Evolutionary conservation across 805 yeast species (phyloP), one percentile per base, ranked within the genome.

Genomic region (Millerozyma miso): DNA sequence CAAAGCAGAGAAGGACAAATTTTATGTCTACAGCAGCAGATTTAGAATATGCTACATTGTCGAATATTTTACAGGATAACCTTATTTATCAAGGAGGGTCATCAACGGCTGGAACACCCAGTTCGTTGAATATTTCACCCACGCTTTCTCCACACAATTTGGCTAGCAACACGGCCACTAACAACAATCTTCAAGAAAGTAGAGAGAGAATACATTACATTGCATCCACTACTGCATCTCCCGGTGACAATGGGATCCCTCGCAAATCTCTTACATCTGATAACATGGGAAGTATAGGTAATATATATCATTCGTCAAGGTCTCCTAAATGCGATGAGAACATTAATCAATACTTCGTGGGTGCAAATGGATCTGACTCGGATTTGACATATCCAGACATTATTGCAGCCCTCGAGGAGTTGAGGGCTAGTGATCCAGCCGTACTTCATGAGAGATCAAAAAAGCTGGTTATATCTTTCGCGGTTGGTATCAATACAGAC

Each of bases 21-120:
- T 84, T 84, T 52, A 55, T 83, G 46, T 81, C 88, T 1, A 68
- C 77, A 31, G 89, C 93, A 1, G 89, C 88, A 0, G 84, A 82
- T 53, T 65, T 82, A 40, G 93, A 85, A 52, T 84, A 85, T 52
- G 74, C 87, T 3, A 79, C 84, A 3, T 62, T 85, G 23, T 82
- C 88, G 6, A 79, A 73, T 46, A 83, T 85, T 39, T 72, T 82
- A 31, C 79, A 78, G 31, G 80, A 77, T 39, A 73, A 65, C 45
- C 54, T 62, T 38, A 52, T 62, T 42, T 56, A 50, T 37, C 59
- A 54, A 33, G 52, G 47, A n/a, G 42, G 60, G 19, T 58, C 69
- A 2, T 61, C 69, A 12, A 62, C 54, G 18, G 71, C 63, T 44
- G 69, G 65, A 5, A 64, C 74, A 1, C 74, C 75, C 6, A 59